phyloP scores from a whole-genome alignment of 2,329 filamentous ascomycete species.

The Fusarium dimerum region DNA sequence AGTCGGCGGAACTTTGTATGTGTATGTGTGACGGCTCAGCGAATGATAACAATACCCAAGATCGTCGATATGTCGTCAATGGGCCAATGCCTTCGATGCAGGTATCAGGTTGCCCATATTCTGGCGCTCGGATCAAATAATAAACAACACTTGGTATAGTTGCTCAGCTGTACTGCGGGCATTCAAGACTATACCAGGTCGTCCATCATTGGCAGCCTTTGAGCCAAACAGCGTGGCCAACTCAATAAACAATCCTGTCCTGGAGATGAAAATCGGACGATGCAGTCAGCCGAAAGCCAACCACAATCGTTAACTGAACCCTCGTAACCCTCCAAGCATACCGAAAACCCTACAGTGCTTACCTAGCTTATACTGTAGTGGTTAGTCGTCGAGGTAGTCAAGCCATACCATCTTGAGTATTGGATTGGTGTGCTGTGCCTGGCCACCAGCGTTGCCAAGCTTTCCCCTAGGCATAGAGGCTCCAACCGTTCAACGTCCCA shows the following conservation, averaged over 20 bases:
- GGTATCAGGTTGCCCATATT: too few relatives aligned
- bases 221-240: conserved; percentile 8
- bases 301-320: conserved; percentile 1
- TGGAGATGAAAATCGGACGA: conserved; percentile 11
- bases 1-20: too few relatives aligned
- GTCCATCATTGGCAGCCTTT: conserved; percentile 14
- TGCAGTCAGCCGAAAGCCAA: conserved; percentile 7
- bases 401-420: too few relatives aligned
- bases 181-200: neutral
- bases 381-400: neutral
- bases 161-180: conserved; percentile 1
- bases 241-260: conserved; percentile 1
- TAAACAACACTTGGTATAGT: conserved; percentile 2
- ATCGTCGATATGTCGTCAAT: too few relatives aligned
- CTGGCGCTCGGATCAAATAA: too few relatives aligned
- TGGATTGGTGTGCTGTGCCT: too few relatives aligned
- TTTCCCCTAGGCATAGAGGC: too few relatives aligned
- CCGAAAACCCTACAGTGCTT: conserved; percentile 1
- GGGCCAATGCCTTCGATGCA: too few relatives aligned
- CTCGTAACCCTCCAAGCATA: conserved; percentile 2
- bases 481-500: too few relatives aligned
- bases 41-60: too few relatives aligned
- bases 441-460: too few relatives aligned
- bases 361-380: conserved; percentile 4
- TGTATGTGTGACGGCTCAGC: too few relatives aligned